These are phyloP conservation scores for Alternaria incomplexa DNA, from an alignment of 2,329 filamentous ascomycete genomes.

Conservation along the genomic window DNA sequence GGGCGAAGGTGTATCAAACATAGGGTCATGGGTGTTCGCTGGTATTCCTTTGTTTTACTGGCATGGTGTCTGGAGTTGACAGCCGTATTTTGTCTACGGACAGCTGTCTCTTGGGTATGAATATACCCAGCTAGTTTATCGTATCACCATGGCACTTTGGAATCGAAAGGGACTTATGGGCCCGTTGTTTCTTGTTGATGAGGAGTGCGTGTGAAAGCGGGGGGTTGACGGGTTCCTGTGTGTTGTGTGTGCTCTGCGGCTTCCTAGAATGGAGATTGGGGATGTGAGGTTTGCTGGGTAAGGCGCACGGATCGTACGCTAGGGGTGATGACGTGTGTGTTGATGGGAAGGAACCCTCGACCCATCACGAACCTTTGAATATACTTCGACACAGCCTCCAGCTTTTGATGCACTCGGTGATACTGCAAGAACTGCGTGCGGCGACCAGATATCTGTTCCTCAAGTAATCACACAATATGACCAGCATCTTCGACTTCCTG, in stretches of 20 bases:
- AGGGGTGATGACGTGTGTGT: neutral
- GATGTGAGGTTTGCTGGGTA: neutral
- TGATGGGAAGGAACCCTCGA: neutral
- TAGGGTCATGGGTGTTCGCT: neutral
- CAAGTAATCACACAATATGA: no score
- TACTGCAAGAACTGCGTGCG: no score
- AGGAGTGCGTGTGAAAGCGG: accelerated
- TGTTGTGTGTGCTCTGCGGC: neutral
- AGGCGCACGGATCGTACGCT: neutral
- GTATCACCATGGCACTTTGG: neutral
- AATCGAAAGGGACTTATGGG: neutral
- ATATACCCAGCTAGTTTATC: neutral
- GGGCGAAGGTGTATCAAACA: neutral
- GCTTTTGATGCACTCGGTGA: no score
- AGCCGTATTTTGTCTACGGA: slow-evolving; percentile 14
- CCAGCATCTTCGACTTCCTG: no score
- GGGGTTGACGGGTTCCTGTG: neutral
- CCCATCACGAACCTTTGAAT: no score
- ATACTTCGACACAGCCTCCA: no score
- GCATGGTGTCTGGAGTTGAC: slow-evolving; percentile 13
- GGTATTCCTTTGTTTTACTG: neutral
- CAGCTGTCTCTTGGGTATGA: neutral
- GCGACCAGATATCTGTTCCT: no score
- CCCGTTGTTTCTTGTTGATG: neutral
- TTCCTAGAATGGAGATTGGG: neutral